phyloP scores from a whole-genome alignment of 192 early-diverging fungal species.

The Podila epicladia region DNA sequence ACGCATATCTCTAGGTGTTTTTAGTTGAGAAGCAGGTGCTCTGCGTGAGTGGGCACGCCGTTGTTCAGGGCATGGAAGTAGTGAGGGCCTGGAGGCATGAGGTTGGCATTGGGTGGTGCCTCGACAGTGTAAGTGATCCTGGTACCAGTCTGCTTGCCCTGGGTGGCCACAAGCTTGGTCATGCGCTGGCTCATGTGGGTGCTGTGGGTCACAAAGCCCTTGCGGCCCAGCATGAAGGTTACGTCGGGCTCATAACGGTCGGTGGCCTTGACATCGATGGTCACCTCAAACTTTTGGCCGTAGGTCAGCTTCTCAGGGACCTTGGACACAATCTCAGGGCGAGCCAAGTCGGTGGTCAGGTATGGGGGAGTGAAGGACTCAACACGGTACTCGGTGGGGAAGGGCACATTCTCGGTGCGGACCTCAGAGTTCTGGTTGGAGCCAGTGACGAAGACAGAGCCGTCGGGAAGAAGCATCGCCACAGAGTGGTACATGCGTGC shows the following conservation, averaged over 20 bases:
- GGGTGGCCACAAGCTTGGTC: slow-evolving; percentile 42
- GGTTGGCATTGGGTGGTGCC: slow-evolving; percentile 58
- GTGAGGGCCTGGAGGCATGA: slow-evolving; percentile 65
- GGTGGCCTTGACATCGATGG: slow-evolving; percentile 47
- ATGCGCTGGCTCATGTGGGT: slow-evolving; percentile 65
- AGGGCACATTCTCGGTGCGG: slow-evolving; percentile 22
- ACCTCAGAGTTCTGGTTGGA: slow-evolving; percentile 50
- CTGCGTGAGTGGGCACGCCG: slow-evolving; percentile 54
- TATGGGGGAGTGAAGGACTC: slow-evolving; percentile 68
- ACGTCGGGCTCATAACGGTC: slow-evolving; percentile 31
- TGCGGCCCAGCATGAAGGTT: slow-evolving; percentile 55
- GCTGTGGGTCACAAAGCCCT: slow-evolving; percentile 64
- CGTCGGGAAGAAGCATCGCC: slow-evolving; percentile 54
- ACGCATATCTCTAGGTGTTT: no score
- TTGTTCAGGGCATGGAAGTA: slow-evolving; percentile 60
- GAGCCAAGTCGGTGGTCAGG: slow-evolving; percentile 48
- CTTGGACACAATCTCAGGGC: slow-evolving; percentile 45
- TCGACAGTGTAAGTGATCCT: slow-evolving; percentile 41
- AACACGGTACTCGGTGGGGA: slow-evolving; percentile 62
- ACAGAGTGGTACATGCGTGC: slow-evolving; percentile 74
- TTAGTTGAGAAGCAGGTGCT: slow-evolving; percentile 39
- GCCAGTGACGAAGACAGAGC: slow-evolving; percentile 51
- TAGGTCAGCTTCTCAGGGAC: slow-evolving; percentile 4
- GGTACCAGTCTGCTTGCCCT: slow-evolving; percentile 2
- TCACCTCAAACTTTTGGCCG: not conserved